These are phyloP conservation scores for Cajanus cajan DNA, from an alignment of 306 rosid genomes.

Conservation along the genomic window DNA sequence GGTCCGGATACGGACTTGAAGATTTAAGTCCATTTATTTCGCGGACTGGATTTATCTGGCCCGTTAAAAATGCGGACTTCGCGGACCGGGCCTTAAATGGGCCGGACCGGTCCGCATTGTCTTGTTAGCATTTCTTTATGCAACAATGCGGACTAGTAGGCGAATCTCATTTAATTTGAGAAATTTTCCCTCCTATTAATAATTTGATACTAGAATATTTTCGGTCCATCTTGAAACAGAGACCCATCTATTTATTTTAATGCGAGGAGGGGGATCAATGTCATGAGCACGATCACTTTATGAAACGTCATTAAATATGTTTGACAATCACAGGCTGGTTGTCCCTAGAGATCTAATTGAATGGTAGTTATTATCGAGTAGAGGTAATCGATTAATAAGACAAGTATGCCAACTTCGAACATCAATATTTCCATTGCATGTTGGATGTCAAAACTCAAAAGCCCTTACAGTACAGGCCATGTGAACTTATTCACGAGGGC, in stretches of 20 bases:
- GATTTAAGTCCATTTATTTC: too few relatives aligned
- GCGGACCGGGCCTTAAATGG: too few relatives aligned
- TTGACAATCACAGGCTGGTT: constrained; percentile 65
- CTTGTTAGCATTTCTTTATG: too few relatives aligned
- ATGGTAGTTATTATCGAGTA: constrained; percentile 33
- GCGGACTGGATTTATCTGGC: too few relatives aligned
- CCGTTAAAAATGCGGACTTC: too few relatives aligned
- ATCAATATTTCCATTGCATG: constrained; percentile 15
- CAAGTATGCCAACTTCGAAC: constrained; percentile 38
- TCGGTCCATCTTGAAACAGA: not conserved
- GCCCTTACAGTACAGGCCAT: constrained; percentile 40
- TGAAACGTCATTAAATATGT: constrained; percentile 35
- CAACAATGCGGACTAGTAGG: too few relatives aligned
- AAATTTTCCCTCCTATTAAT: not conserved
- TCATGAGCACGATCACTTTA: constrained; percentile 24
- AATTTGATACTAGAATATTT: not conserved
- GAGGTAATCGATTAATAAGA: constrained; percentile 7
- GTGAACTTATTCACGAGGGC: constrained; percentile 47
- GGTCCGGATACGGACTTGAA: too few relatives aligned
- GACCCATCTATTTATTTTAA: not conserved
- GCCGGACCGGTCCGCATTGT: too few relatives aligned
- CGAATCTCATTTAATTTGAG: not conserved
- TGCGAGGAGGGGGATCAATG: constrained; percentile 28
- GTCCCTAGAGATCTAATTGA: constrained; percentile 44
- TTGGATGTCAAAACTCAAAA: constrained; percentile 38